These are phyloP conservation scores for Aspergillus tanneri DNA, from an alignment of 2,329 filamentous ascomycete genomes.

Conservation along the genomic window DNA sequence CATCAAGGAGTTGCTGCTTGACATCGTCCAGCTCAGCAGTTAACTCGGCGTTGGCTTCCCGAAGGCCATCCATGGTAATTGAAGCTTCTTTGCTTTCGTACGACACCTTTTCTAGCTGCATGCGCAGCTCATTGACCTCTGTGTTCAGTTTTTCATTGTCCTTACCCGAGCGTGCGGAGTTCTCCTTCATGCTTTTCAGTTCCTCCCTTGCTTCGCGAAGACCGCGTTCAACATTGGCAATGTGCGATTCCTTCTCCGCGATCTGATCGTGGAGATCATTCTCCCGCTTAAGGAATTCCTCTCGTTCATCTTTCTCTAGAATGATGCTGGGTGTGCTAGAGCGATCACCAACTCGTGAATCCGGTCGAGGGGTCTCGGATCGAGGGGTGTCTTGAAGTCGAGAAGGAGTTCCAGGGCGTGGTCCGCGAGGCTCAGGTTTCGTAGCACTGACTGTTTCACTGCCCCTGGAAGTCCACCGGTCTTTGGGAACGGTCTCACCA, in stretches of 20 bases:
- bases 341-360: conserved; percentile 72
- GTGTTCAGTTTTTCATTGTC: conserved; percentile 84
- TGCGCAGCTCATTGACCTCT: conserved; percentile 89
- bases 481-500: conserved; percentile 84
- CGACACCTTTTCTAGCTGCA: conserved; percentile 92
- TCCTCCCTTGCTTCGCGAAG: conserved; percentile 84
- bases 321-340: conserved; percentile 83
- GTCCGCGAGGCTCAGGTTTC: conserved; percentile 49
- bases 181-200: conserved; percentile 78
- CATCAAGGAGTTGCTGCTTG: conserved; percentile 92
- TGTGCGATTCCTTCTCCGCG: conserved; percentile 83
- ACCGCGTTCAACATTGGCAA: conserved; percentile 74
- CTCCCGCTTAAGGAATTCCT: conserved; percentile 90
- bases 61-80: conserved; percentile 96
- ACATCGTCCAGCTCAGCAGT: conserved; percentile 90
- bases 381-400: conserved; percentile 48
- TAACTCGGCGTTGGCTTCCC: conserved; percentile 91
- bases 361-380: conserved; percentile 61
- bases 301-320: conserved; percentile 92
- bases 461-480: conserved; percentile 73
- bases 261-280: conserved; percentile 98
- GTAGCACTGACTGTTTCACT: conserved; percentile 52
- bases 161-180: conserved; percentile 76
- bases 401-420: conserved; percentile 44
- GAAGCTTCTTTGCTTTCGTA: conserved; percentile 96